phyloP scores from a whole-genome alignment of 768 basidiomycete genomes.

The Austroboletus eburneus region DNA sequence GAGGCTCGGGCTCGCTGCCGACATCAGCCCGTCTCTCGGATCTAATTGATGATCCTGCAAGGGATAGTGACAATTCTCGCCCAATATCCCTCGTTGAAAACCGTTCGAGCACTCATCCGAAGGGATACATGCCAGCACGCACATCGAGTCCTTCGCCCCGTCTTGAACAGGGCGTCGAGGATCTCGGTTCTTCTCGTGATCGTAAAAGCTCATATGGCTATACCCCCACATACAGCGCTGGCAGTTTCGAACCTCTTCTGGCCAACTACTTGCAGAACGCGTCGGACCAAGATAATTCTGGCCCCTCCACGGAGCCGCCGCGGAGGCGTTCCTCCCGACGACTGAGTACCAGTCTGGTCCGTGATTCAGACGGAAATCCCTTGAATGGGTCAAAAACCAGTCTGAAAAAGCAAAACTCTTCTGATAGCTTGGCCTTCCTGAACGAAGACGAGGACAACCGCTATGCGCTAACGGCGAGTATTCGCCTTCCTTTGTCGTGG shows the following conservation, averaged over 20 bases:
- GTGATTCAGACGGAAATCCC: conserved; percentile 22
- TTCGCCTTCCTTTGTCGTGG: neutral
- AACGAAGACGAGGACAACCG: conserved; percentile 58
- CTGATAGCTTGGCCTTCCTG: conserved; percentile 26
- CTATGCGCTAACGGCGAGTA: conserved; percentile 50
- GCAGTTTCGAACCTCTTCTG: conserved; percentile 60
- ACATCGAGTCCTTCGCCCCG: conserved; percentile 45
- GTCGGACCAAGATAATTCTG: conserved; percentile 18
- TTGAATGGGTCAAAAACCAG: conserved; percentile 23
- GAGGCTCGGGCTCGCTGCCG: conserved; percentile 16
- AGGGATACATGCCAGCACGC: conserved; percentile 45
- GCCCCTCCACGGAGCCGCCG: conserved; percentile 22
- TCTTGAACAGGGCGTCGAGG: conserved; percentile 15
- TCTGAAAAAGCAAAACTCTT: conserved; percentile 18
- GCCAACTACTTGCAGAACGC: conserved; percentile 37
- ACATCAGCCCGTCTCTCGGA: conserved; percentile 35
- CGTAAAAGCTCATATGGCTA: conserved; percentile 36
- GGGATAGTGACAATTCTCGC: conserved; percentile 47
- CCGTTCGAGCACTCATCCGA: conserved; percentile 12
- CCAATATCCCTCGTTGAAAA: conserved; percentile 35
- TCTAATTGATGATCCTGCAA: conserved; percentile 16
- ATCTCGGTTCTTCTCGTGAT: conserved; percentile 27
- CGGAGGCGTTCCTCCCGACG: conserved; percentile 23
- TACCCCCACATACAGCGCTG: conserved; percentile 46
- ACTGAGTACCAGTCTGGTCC: neutral